Evolutionary conservation across 2,329 filamentous ascomycete genomes (phyloP).

Genomic region (Diaporthe helianthi): DNA sequence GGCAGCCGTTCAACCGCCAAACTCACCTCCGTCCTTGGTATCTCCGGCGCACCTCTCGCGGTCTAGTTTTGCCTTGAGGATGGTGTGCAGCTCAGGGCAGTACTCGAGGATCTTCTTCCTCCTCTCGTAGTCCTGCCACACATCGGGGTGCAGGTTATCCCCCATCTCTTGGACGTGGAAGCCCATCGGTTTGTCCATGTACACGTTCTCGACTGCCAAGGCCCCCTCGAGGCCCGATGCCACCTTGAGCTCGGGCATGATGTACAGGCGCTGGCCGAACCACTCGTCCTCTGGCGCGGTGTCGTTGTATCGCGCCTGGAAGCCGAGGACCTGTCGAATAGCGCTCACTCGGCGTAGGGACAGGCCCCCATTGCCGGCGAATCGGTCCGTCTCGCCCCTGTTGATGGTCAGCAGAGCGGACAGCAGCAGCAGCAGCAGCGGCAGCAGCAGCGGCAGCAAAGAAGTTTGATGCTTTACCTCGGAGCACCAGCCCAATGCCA

Average conservation of each 20-base stretch:
- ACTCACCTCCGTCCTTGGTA: constrained; percentile 30
- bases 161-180: constrained; percentile 63
- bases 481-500: constrained; percentile 63
- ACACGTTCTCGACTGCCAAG: constrained; percentile 41
- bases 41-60: constrained; percentile 34
- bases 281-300: constrained; percentile 63
- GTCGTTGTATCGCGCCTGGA: constrained; percentile 52
- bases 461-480: constrained; percentile 46
- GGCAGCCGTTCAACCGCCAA: no score
- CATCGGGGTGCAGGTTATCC: constrained; percentile 49
- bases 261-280: constrained; percentile 59
- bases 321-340: constrained; percentile 58
- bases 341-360: constrained; percentile 60
- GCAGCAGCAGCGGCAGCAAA: no score
- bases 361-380: constrained; percentile 60
- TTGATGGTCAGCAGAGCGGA: neutral
- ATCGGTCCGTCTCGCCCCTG: constrained; percentile 42
- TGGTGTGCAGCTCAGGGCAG: constrained; percentile 66
- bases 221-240: constrained; percentile 44
- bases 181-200: constrained; percentile 55
- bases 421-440: no score
- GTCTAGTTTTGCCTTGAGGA: constrained; percentile 50
- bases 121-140: constrained; percentile 57
- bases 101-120: constrained; percentile 62
- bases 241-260: constrained; percentile 54